These are phyloP conservation scores for Fusarium veterinarium DNA, from an alignment of 2,329 filamentous ascomycete species.

Conservation along the genomic window DNA sequence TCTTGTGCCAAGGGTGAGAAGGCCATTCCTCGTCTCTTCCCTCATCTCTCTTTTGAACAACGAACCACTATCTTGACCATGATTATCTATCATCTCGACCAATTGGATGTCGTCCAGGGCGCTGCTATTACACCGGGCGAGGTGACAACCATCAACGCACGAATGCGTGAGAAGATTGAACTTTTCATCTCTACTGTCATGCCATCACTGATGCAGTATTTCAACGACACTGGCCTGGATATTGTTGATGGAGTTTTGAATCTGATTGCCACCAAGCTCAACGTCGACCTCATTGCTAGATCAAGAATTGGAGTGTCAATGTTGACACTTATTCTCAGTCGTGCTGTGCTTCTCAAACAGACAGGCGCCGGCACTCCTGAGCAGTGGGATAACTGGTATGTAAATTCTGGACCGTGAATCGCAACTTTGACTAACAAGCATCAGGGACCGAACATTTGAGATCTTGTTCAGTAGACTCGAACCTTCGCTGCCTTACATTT, in stretches of 20 bases:
- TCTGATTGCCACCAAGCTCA: slow-evolving; percentile 83
- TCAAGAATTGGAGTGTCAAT: slow-evolving; percentile 91
- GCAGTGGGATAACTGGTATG: slow-evolving; percentile 84
- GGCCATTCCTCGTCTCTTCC: slow-evolving; percentile 93
- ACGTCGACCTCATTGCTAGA: slow-evolving; percentile 84
- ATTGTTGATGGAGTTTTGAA: slow-evolving; percentile 92
- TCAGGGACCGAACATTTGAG: slow-evolving; percentile 81
- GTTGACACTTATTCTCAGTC: slow-evolving; percentile 92
- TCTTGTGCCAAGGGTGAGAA: slow-evolving; percentile 97
- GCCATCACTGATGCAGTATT: slow-evolving; percentile 87
- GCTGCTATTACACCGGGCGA: slow-evolving; percentile 81
- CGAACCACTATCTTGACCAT: slow-evolving; percentile 95
- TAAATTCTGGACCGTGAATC: slow-evolving; percentile 11
- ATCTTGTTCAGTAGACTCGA: slow-evolving; percentile 89
- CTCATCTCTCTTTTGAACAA: slow-evolving; percentile 91
- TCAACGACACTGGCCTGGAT: slow-evolving; percentile 89
- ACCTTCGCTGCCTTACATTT: slow-evolving; percentile 83
- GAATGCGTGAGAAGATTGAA: slow-evolving; percentile 90
- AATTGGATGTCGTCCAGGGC: slow-evolving; percentile 87
- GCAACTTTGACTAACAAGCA: slow-evolving; percentile 47
- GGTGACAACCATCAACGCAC: slow-evolving; percentile 75
- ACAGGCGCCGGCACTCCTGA: slow-evolving; percentile 75
- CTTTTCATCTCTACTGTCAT: slow-evolving; percentile 90
- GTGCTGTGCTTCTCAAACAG: slow-evolving; percentile 93
- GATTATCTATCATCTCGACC: slow-evolving; percentile 92